These are phyloP conservation scores for Botryotinia narcissicola DNA, from an alignment of 2,329 filamentous ascomycete species.

Conservation along the genomic window DNA sequence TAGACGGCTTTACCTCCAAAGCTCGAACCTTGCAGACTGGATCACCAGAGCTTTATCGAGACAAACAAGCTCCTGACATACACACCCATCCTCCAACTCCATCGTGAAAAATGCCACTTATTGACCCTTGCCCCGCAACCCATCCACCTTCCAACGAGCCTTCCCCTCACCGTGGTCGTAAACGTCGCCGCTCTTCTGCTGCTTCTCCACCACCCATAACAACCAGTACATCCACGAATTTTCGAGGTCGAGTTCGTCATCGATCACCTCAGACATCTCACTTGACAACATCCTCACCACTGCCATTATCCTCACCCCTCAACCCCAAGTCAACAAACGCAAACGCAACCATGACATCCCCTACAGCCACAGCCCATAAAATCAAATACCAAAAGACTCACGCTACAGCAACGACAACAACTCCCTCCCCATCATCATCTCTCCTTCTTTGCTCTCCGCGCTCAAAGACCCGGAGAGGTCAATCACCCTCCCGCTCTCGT, in stretches of 20 bases:
- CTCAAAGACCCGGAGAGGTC: conserved; percentile 24
- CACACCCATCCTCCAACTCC: background rate
- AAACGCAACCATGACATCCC: background rate
- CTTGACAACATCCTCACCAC: background rate
- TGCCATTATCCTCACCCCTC: background rate
- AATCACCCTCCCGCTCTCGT: conserved; percentile 25
- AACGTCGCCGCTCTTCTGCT: conserved; percentile 33
- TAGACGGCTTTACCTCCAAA: background rate
- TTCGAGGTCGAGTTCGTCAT: conserved; percentile 34
- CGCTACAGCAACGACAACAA: background rate
- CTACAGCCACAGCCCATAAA: conserved; percentile 1
- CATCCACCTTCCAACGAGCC: background rate
- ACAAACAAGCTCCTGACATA: background rate
- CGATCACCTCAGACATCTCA: conserved; percentile 27
- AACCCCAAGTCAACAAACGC: background rate
- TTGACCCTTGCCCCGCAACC: background rate
- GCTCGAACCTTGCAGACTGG: background rate
- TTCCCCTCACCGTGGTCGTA: conserved; percentile 32
- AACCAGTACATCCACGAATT: conserved; percentile 28
- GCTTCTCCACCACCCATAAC: conserved; percentile 22
- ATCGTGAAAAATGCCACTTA: conserved; percentile 3
- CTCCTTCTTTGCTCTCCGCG: background rate
- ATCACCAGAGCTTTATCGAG: background rate
- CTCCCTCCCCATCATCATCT: background rate
- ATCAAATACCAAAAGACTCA: conserved; percentile 15